phyloP scores from a whole-genome alignment of 208 protist genomes.

The Acanthamoeba sp. region DNA sequence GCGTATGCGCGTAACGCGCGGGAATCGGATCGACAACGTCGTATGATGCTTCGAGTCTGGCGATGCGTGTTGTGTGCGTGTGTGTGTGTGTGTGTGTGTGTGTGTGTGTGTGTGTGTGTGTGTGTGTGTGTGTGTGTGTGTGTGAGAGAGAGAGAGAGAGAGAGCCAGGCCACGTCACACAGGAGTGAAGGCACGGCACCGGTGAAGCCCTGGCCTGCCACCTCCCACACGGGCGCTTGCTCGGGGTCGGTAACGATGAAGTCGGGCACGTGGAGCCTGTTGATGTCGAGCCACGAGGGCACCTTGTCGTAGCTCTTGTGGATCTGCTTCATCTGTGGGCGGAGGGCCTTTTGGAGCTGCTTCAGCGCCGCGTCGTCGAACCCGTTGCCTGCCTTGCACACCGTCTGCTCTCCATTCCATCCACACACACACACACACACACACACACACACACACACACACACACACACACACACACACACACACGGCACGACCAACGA shows the following conservation, averaged over 20 bases:
- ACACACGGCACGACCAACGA: neutral
- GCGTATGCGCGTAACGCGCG: slow-evolving; percentile 89
- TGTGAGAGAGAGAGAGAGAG: neutral
- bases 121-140: neutral
- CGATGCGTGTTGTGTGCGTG: too few relatives aligned
- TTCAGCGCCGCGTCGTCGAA: slow-evolving; percentile 88
- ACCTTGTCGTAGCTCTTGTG: slow-evolving; percentile 62
- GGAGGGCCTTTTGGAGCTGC: slow-evolving; percentile 87
- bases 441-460: neutral
- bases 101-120: too few relatives aligned
- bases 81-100: neutral
- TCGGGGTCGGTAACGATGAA: slow-evolving; percentile 88
- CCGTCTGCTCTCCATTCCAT: slow-evolving; percentile 57
- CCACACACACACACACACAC: neutral
- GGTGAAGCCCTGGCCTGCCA: slow-evolving; percentile 90
- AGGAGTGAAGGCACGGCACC: neutral
- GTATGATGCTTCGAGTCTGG: slow-evolving; percentile 71
- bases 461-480: neutral
- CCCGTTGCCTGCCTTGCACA: slow-evolving; percentile 91
- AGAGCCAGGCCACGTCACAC: neutral
- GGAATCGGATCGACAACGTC: slow-evolving; percentile 90
- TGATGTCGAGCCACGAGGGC: slow-evolving; percentile 88
- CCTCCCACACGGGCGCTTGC: slow-evolving; percentile 90
- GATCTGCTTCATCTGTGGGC: slow-evolving; percentile 81
- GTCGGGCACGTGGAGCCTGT: slow-evolving; percentile 86